Evolutionary conservation across 2,329 filamentous ascomycete genomes (phyloP), one percentile per base, ranked within the genome.

Genomic region (Trichoderma sp.): DNA sequence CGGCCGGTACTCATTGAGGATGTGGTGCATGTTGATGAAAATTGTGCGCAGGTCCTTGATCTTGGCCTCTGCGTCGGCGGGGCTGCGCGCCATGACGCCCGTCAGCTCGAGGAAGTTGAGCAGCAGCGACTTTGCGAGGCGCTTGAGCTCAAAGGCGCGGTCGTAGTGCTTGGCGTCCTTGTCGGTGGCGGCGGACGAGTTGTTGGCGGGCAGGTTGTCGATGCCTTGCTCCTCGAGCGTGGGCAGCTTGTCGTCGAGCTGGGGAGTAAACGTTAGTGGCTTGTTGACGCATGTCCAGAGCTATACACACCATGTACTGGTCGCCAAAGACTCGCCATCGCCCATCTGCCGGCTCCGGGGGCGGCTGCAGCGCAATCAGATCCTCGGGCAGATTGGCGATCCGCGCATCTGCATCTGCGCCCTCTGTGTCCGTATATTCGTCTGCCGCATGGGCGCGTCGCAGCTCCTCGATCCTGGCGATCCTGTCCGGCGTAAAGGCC

Each of bases 1-100:
- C 11, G 94, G 94, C 37, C 95, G 87, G 81, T 97, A 98, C 79
- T 97, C 91, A 79, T 99, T 99, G 73, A 98, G 89, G 66, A 97
- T 86, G 76, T 96, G 93, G 80, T 97, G 94, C 76, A 96, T 91
- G 79, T 98, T 98, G 79, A 95, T 90, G 72, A 97, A 91, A 33
- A 98, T 82, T 19, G 91, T 94, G 75, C 91, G 87, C 37, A 99
- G 81, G 78, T 98, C 91, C 56, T 88, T 84, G 57, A 95, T 85
- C 77, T 97, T 97, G 53, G 88, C 85, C 31, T 87, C 83, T 63
- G 89, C 91, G 77, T 91, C 74, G 53, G 74, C 57, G 0, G 80
- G 78, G 29, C 73, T 74, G 21, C 72, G 71, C 14, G 74, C 74
- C 43, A 79, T 72, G 27, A 71, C 72, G 68, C 93, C 93, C 0